phyloP scores from a whole-genome alignment of 331 rosid species.

The Spiraea crenata region DNA sequence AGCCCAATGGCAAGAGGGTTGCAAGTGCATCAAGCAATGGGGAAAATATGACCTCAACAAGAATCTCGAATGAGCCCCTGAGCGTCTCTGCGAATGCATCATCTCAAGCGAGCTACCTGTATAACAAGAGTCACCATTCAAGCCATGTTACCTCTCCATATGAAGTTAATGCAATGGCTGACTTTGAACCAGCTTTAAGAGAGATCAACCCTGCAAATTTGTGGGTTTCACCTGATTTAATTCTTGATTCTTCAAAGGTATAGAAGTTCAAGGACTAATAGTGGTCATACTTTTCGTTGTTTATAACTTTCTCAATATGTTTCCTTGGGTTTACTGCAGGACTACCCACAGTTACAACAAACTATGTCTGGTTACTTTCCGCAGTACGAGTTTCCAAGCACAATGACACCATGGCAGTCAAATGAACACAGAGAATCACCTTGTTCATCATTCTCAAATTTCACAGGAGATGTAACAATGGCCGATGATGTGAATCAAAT shows the following conservation, averaged over 20 bases:
- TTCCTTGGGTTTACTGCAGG: slow-evolving; percentile 42
- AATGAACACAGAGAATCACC: slow-evolving; percentile 54
- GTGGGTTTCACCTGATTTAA: slow-evolving; percentile 76
- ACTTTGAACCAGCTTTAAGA: slow-evolving; percentile 39
- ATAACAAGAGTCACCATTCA: slow-evolving; percentile 49
- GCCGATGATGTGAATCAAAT: slow-evolving; percentile 40
- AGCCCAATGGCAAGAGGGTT: slow-evolving; percentile 38
- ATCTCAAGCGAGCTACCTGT: slow-evolving; percentile 36
- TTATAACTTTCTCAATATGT: slow-evolving; percentile 13
- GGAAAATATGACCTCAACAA: slow-evolving; percentile 33
- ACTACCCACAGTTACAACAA: slow-evolving; percentile 52
- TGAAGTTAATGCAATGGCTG: slow-evolving; percentile 37
- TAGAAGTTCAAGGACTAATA: neutral
- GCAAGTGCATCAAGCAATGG: slow-evolving; percentile 39
- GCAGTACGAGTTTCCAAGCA: slow-evolving; percentile 36
- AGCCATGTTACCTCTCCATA: slow-evolving; percentile 46
- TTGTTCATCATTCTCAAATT: slow-evolving; percentile 71
- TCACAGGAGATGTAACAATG: slow-evolving; percentile 47
- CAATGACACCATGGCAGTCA: slow-evolving; percentile 51
- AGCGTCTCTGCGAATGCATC: slow-evolving; percentile 41
- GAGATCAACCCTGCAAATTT: slow-evolving; percentile 47
- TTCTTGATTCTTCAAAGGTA: slow-evolving; percentile 92
- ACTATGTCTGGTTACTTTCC: slow-evolving; percentile 47
- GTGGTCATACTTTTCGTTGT: neutral
- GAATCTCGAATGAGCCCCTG: slow-evolving; percentile 31